phyloP scores from a whole-genome alignment of 768 basidiomycete genomes.

The Hortiboletus campestris region DNA sequence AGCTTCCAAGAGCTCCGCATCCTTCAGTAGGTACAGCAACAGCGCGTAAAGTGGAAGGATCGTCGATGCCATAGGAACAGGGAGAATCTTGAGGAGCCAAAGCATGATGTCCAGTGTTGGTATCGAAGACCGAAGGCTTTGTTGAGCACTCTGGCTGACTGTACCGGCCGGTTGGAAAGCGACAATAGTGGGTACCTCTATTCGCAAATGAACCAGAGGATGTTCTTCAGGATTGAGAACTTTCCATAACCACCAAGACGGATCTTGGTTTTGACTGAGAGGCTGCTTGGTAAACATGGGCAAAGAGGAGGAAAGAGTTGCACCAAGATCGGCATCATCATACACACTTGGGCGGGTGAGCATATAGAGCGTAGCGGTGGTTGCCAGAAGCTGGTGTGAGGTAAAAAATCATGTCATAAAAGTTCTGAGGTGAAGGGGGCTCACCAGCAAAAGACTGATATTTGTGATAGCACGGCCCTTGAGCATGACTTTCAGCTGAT shows the following conservation, averaged over 20 bases:
- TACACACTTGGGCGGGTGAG: constrained; percentile 55
- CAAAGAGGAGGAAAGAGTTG: constrained; percentile 19
- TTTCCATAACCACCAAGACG: constrained; percentile 74
- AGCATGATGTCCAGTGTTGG: constrained; percentile 54
- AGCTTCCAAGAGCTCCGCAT: constrained; percentile 86
- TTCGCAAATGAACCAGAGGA: constrained; percentile 67
- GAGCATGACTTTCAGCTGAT: constrained; percentile 43
- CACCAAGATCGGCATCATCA: constrained; percentile 23
- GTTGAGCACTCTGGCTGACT: constrained; percentile 21
- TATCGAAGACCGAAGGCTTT: constrained; percentile 44
- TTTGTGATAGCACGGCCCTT: constrained; percentile 72
- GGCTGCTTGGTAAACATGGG: constrained; percentile 36
- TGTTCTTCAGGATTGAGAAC: constrained; percentile 68
- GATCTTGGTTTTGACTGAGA: constrained; percentile 37
- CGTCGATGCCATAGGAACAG: constrained; percentile 80
- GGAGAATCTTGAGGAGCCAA: constrained; percentile 82
- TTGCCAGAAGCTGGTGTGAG: constrained; percentile 62
- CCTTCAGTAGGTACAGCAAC: constrained; percentile 83
- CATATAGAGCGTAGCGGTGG: constrained; percentile 72
- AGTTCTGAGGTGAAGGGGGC: constrained; percentile 15
- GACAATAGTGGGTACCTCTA: constrained; percentile 78
- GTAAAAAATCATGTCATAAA: constrained; percentile 1
- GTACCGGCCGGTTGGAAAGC: constrained; percentile 52
- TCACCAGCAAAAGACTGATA: constrained; percentile 75
- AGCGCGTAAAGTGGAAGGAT: constrained; percentile 72